Evolutionary conservation across 2,329 filamentous ascomycete species (phyloP), one percentile per base, ranked within the genome.

Genomic region (Pseudogymnoascus sp.): DNA sequence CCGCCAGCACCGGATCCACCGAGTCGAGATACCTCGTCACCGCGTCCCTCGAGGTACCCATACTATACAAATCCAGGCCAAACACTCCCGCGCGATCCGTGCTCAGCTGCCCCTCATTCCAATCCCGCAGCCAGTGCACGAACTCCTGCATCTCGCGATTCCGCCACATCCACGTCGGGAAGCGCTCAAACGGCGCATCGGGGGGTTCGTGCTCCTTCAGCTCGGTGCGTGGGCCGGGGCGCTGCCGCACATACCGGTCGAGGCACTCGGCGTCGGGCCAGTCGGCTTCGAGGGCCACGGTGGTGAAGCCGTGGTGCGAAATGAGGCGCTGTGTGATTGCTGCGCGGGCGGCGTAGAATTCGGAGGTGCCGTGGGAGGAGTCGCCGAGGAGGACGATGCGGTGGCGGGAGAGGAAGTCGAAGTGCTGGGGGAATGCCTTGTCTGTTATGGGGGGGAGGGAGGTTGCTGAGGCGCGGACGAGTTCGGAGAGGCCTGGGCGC

Each of bases 141-240:
- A 83, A 77, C 2, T 75, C 74, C 62, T 81, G 78, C 66, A 81
- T 76, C 65, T 82, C 81, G 12, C 71, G 69, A 64, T 83, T 83
- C 9, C 80, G 75, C 80, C 80, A 83, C 80, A 83, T 82, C 80
- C 80, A 83, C 3, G 76, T 79, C 12, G 80, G 80, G 58, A 82
- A 83, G 25, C 80, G 74, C 39, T 77, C 72, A 67, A 82, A 82
- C 5, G 76, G 73, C 38, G 75, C 73, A 11, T 52, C 23, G 3
- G 25, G 45, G 4, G 45, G 45, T 30, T 75, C 69, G 5, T 69
- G 1, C 6, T 52, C n/a, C 23, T 30, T 52, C 45, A 52, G 4
- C 67, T 12, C 66, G 67, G 2, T 65, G 65, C 75, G 68, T 19
- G 71, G 68, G 28, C 76, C 70, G 12, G 78, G 76, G 12, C 78